These are phyloP conservation scores for Erigeron canadensis DNA, from an alignment of 129 eudicot species.

Conservation along the genomic window DNA sequence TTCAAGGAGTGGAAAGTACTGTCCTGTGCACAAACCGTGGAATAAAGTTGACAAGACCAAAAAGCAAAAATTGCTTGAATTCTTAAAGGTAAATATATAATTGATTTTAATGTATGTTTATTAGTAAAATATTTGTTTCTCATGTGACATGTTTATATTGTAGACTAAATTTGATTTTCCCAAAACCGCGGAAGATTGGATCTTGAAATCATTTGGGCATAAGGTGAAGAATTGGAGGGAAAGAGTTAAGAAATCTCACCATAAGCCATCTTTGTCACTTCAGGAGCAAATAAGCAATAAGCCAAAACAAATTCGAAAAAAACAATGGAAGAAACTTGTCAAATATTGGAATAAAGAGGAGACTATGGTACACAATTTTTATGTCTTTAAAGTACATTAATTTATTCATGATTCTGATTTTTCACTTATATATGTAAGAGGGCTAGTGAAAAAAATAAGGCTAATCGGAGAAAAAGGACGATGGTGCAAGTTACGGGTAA, in stretches of 20 bases:
- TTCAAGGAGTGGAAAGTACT: not conserved
- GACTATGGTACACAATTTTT: not conserved
- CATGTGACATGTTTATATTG: not conserved
- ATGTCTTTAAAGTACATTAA: not conserved
- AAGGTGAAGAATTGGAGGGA: slow-evolving; percentile 20
- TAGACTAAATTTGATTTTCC: slow-evolving; percentile 16
- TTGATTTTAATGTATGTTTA: not conserved
- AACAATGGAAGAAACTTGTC: slow-evolving; percentile 13
- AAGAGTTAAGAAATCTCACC: slow-evolving; percentile 7
- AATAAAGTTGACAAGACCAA: not conserved
- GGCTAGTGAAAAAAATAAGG: not conserved
- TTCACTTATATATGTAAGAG: not conserved
- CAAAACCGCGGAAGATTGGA: not conserved
- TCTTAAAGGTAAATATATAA: not conserved
- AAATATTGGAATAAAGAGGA: slow-evolving; percentile 10
- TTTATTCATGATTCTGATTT: not conserved
- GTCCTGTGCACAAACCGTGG: not conserved
- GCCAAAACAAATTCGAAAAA: not conserved
- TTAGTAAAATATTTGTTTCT: no score
- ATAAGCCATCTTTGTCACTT: slow-evolving; percentile 3
- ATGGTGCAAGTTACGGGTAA: slow-evolving; percentile 6
- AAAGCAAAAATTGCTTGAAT: no score
- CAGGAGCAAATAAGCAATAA: not conserved
- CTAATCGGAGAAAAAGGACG: not conserved
- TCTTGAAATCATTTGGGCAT: slow-evolving; percentile 11